Evolutionary conservation across 805 yeast species (phyloP).

Genomic region (Dipodascus albidus): DNA sequence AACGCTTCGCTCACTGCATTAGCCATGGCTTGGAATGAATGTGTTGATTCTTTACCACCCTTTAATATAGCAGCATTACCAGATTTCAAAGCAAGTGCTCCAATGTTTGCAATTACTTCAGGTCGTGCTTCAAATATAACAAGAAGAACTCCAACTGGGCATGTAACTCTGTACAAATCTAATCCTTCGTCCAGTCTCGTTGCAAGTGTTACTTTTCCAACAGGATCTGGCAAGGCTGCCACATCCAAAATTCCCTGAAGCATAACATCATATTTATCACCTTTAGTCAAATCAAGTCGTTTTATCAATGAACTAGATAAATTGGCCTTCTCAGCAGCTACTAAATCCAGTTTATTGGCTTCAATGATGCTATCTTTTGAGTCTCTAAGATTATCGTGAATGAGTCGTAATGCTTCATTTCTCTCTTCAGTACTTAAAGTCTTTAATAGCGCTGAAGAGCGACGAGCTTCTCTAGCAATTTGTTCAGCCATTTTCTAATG

Average conservation of each 20-base stretch:
- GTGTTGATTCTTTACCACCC: conserved; percentile 89
- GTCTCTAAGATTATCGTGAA: conserved; percentile 55
- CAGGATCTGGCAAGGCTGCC: conserved; percentile 79
- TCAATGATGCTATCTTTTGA: conserved; percentile 50
- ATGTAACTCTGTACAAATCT: conserved; percentile 67
- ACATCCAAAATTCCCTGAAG: conserved; percentile 90
- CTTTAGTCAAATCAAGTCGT: conserved; percentile 69
- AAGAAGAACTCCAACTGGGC: conserved; percentile 89
- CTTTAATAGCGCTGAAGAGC: conserved; percentile 75
- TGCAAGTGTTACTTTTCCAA: conserved; percentile 78
- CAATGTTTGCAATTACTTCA: conserved; percentile 95
- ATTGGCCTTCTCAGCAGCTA: conserved; percentile 48
- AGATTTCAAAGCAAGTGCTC: conserved; percentile 89
- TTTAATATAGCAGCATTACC: conserved; percentile 95
- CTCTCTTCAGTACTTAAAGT: conserved; percentile 65
- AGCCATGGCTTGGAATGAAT: conserved; percentile 79
- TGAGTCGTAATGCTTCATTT: conserved; percentile 56
- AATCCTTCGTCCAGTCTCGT: conserved; percentile 84
- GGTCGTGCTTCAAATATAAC: conserved; percentile 96
- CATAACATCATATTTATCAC: conserved; percentile 88
- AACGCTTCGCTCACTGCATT: conserved; percentile 52
- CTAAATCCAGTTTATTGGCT: conserved; percentile 70
- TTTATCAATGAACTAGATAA: conserved; percentile 65
- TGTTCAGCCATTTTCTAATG: conserved; percentile 39
- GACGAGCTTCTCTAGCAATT: conserved; percentile 70